phyloP scores from a whole-genome alignment of 2,329 filamentous ascomycete genomes.

The Penicillium expansum region DNA sequence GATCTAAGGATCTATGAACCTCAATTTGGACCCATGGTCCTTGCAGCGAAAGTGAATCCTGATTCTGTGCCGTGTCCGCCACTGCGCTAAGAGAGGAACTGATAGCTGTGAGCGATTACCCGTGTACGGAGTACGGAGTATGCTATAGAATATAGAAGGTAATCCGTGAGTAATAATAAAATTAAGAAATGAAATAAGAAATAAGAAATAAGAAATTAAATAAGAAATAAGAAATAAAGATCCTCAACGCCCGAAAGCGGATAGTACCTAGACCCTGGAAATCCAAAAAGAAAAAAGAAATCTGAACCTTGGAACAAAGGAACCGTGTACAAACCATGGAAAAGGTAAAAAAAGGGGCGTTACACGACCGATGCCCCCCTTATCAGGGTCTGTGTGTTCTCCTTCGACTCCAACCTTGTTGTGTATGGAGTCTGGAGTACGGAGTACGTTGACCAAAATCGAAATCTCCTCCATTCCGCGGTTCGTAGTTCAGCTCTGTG shows the following conservation, averaged over 20 bases:
- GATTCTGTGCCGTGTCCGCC: constrained; percentile 14
- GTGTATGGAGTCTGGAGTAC: neutral
- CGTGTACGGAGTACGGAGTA: neutral
- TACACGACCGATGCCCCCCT: constrained; percentile 4
- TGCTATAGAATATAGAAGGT: neutral
- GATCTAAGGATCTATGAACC: constrained; percentile 14
- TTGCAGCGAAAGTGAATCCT: constrained; percentile 1
- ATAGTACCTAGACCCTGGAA: constrained; percentile 20
- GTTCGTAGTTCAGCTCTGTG: neutral
- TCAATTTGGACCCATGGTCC: constrained; percentile 9
- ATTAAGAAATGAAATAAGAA: neutral
- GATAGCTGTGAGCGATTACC: neutral
- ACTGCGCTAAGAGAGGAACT: constrained; percentile 1
- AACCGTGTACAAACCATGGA: neutral
- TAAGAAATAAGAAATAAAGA: constrained; percentile 14
- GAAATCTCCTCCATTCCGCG: constrained; percentile 17
- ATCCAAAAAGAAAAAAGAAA: constrained; percentile 14
- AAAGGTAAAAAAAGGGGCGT: constrained; percentile 8
- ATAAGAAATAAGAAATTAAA: constrained; percentile 15
- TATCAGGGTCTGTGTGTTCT: constrained; percentile 20
- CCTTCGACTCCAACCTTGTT: neutral
- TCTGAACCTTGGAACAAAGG: neutral
- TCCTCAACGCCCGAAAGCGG: constrained; percentile 9
- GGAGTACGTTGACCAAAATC: neutral
- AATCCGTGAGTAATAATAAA: too few species aligned